Percentiles rank a stretch among this genome's conserved stretches.
phyloP scores from a whole-genome alignment of 495 filamentous ascomycete species.

The Xylaria curta region DNA sequence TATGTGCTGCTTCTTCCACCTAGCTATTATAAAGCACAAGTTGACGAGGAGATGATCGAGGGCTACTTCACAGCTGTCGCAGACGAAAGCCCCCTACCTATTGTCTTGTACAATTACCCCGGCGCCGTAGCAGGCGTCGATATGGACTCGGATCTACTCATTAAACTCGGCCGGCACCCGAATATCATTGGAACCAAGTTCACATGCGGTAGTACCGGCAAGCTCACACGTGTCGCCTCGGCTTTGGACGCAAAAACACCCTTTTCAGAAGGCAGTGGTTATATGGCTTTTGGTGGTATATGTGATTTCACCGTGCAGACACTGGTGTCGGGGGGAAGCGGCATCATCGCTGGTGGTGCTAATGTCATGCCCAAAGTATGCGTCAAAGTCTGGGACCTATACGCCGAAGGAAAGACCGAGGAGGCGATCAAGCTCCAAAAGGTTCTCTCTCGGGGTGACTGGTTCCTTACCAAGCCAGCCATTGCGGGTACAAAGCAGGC shows the following conservation, averaged over 20 bases:
- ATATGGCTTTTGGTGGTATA: conserved; percentile 89
- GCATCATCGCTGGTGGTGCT: conserved; percentile 85
- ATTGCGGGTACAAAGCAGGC: conserved; percentile 88
- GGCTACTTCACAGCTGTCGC: conserved; percentile 80
- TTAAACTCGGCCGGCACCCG: conserved; percentile 78
- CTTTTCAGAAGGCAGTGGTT: conserved; percentile 66
- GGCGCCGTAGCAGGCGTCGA: conserved; percentile 90
- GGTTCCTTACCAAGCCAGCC: conserved; percentile 84
- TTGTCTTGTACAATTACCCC: conserved; percentile 92
- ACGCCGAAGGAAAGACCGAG: conserved; percentile 70
- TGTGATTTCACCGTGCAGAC: conserved; percentile 89
- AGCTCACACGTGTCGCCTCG: conserved; percentile 81
- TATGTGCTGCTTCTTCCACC: conserved; percentile 80
- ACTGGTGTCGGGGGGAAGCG: conserved; percentile 76
- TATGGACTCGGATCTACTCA: conserved; percentile 88
- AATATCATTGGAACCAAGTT: conserved; percentile 91
- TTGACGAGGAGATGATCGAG: conserved; percentile 77
- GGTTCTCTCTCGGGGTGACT: conserved; percentile 75
- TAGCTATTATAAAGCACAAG: conserved; percentile 80
- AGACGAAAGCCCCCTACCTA: conserved; percentile 73
- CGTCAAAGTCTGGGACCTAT: conserved; percentile 82
- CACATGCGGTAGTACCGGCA: conserved; percentile 89
- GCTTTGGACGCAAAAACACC: conserved; percentile 77
- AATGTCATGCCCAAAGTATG: conserved; percentile 86
- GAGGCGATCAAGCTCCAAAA: conserved; percentile 79